Evolutionary conservation across 495 filamentous ascomycete species (phyloP).

Genomic region (Penicillium nucicola): DNA sequence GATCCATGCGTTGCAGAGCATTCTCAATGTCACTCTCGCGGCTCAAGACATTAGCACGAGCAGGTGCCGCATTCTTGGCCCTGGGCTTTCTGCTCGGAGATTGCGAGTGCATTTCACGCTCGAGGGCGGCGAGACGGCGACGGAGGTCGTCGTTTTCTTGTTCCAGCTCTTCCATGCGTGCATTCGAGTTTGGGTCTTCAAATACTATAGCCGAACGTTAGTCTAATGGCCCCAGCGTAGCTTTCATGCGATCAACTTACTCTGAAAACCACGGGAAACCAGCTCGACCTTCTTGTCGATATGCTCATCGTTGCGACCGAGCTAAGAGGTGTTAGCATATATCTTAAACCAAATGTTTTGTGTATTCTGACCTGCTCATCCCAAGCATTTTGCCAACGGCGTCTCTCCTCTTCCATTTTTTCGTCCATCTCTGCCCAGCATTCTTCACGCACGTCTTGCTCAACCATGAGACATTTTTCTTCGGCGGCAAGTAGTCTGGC

Average conservation of each 20-base stretch:
- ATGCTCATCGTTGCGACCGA: constrained; percentile 69
- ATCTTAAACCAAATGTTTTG: too few species aligned
- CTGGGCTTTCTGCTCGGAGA: constrained; percentile 46
- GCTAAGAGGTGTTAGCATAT: constrained; percentile 28
- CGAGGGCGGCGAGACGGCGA: constrained; percentile 40
- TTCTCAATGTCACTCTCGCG: constrained; percentile 45
- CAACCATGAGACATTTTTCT: constrained; percentile 66
- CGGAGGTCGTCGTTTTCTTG: constrained; percentile 47
- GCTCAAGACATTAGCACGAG: constrained; percentile 27
- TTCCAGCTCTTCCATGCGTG: constrained; percentile 41
- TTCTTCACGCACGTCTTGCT: constrained; percentile 87
- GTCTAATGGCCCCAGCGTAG: background rate
- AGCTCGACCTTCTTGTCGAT: constrained; percentile 89
- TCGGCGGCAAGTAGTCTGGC: constrained; percentile 58
- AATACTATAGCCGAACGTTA: constrained; percentile 35
- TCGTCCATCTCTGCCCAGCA: constrained; percentile 83
- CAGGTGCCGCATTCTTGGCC: constrained; percentile 23
- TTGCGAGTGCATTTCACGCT: constrained; percentile 44
- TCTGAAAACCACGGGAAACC: constrained; percentile 65
- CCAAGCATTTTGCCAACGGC: constrained; percentile 71
- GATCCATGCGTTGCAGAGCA: constrained; percentile 41
- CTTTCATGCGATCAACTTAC: constrained; percentile 24
- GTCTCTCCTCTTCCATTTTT: constrained; percentile 67
- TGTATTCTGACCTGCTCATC: constrained; percentile 62
- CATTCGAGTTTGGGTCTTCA: constrained; percentile 41